A percentile compares a stretch with the other conserved stretches of the same genome.
Evolutionary conservation across 192 early-diverging fungal species (phyloP).

Genomic region (Diversispora eburnea): DNA sequence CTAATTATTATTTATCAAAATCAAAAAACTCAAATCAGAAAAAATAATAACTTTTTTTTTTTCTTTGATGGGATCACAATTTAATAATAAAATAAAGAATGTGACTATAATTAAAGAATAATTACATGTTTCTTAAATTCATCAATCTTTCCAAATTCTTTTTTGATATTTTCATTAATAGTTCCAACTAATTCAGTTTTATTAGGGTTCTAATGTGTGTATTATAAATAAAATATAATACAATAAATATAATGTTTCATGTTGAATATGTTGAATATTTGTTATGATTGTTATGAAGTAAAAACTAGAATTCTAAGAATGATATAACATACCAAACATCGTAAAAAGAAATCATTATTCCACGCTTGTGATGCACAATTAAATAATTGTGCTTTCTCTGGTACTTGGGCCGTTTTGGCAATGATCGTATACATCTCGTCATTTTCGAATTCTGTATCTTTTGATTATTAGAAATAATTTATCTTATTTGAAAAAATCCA

Average conservation of each 20-base stretch:
- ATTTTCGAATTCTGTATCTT: slow-evolving; percentile 37
- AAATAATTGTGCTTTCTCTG: slow-evolving; percentile 39
- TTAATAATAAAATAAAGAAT: background rate
- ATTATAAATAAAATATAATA: too few relatives aligned
- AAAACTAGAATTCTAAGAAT: background rate
- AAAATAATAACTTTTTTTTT: background rate
- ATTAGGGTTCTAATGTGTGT: too few relatives aligned
- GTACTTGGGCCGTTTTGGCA: slow-evolving; percentile 35
- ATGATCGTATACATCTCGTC: slow-evolving; percentile 34
- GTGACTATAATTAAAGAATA: background rate
- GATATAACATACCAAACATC: slow-evolving; percentile 32
- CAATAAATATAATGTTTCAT: too few relatives aligned
- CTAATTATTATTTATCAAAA: slow-evolving; percentile 34
- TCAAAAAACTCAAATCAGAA: slow-evolving; percentile 26
- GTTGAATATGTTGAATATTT: too few relatives aligned
- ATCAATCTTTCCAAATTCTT: background rate
- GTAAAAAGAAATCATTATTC: slow-evolving; percentile 50
- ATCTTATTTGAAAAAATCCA: background rate
- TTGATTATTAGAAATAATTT: background rate
- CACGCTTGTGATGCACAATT: slow-evolving; percentile 45
- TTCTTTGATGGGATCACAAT: background rate
- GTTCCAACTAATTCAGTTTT: background rate
- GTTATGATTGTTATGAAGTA: background rate
- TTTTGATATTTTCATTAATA: background rate
- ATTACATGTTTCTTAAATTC: slow-evolving; percentile 6